Base-by-base conservation (phyloP, 331 rosid species). In the Spiraea crenata region DNA sequence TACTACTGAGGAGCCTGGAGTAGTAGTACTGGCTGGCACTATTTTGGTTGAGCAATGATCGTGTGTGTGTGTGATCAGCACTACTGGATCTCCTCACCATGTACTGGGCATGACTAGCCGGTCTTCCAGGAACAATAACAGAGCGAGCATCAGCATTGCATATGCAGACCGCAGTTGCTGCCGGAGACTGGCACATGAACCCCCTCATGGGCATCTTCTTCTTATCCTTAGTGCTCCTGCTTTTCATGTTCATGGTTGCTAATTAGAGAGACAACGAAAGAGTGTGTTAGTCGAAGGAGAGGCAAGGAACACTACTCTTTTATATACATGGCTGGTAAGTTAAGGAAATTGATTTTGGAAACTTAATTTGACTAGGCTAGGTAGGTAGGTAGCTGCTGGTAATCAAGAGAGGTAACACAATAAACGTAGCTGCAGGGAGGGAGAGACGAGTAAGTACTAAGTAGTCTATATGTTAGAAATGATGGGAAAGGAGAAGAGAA, bases 161-260 rank as follows among this genome's bases (percentile, higher is more conserved):
- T 88, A 88, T 79, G 83, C 98, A 93, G 44, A 88, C 92, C 3
- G 96, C 90, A 5, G 96, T 87, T 67, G 97, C 81, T 4, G 89
- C 86, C 38, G 69, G 76, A 56, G 92, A 85, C 15, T 80, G 93
- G 79, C 98, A 93, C 98, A 82, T 90, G 80, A 93, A 88, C 1
- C 96, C 96, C 31, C 77, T 79, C 75, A 77, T 82, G 79, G 75
- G 82, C 72, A 65, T 81, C 57, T 65, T 84, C 86, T 65, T 75
- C 34, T 72, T 39, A 44, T n/a, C 63, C 74, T 57, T 9, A 37
- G 15, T 9, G 5, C 16, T 40, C 35, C 52, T 13, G 41, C 25
- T 66, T 16, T 74, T 85, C 79, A 58, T 75, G 70, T 41, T 84
- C 82, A 80, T 82, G 40, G 48, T 45, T 9, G 0, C 9, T 41